A percentile compares a stretch with the other conserved stretches of the same genome.
Evolutionary conservation across 352 stramenopile species (phyloP).

Genomic region (Phytophthora idaei): DNA sequence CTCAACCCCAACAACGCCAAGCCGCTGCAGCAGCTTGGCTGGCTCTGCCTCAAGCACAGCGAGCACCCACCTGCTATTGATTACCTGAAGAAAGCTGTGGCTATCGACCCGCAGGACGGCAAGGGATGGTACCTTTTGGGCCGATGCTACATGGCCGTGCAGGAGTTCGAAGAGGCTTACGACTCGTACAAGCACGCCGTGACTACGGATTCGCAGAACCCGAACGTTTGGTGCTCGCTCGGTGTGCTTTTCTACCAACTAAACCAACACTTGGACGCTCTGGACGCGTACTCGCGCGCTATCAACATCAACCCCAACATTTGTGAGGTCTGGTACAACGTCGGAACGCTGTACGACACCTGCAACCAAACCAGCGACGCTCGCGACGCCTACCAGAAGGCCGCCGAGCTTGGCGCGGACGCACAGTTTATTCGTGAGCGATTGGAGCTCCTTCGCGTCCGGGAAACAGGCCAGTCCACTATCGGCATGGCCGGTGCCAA

Average conservation of each 20-base stretch:
- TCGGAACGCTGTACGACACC: conserved; percentile 90
- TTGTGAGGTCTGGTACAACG: conserved; percentile 93
- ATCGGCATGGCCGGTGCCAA: conserved; percentile 86
- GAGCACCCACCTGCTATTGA: conserved; percentile 85
- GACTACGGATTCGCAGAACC: conserved; percentile 90
- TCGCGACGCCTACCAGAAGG: conserved; percentile 89
- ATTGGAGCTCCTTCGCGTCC: conserved; percentile 74
- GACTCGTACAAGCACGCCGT: conserved; percentile 91
- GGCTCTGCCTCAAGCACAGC: conserved; percentile 86
- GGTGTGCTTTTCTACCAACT: conserved; percentile 92
- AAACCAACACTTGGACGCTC: conserved; percentile 86
- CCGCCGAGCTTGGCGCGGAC: conserved; percentile 81
- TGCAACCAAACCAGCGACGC: conserved; percentile 92
- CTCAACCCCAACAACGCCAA: conserved; percentile 88
- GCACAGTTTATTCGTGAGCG: conserved; percentile 86
- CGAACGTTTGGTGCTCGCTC: conserved; percentile 91
- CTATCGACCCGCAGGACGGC: conserved; percentile 79
- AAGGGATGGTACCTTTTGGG: conserved; percentile 92
- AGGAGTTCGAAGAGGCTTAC: conserved; percentile 91
- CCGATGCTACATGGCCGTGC: conserved; percentile 91
- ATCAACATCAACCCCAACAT: conserved; percentile 94
- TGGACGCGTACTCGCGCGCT: conserved; percentile 88
- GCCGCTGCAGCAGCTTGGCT: conserved; percentile 82
- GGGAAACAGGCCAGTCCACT: conserved; percentile 81
- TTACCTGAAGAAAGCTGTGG: conserved; percentile 84